Conservation (phyloP, 2,329 filamentous ascomycete species). For the Arachnopeziza araneosa region DNA sequence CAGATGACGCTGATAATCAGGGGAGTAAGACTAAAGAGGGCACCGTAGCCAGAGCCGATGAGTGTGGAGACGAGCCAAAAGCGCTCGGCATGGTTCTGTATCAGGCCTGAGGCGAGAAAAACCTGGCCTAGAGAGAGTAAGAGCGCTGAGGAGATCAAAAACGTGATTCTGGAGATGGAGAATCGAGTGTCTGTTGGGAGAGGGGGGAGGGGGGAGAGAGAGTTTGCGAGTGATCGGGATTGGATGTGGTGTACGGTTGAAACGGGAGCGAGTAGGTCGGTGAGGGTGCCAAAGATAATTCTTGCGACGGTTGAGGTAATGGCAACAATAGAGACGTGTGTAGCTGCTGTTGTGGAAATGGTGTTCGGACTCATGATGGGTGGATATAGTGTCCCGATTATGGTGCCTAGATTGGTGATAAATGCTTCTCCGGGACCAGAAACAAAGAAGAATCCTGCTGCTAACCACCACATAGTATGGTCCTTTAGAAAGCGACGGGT, state of each 20-base stretch:
- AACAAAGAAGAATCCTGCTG: conserved; percentile 84
- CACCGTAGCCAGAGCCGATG: conserved; percentile 88
- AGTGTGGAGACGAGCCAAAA: conserved; percentile 84
- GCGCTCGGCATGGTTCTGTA: conserved; percentile 68
- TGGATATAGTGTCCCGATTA: conserved; percentile 78
- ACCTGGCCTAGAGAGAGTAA: conserved; percentile 72
- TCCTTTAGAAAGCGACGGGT: conserved; percentile 81
- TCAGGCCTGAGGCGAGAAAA: conserved; percentile 67
- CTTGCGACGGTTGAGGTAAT: conserved; percentile 86
- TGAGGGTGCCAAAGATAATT: conserved; percentile 81
- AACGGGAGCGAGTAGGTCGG: conserved; percentile 74
- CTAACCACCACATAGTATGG: conserved; percentile 93
- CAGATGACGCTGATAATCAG: conserved; percentile 96
- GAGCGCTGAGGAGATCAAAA: conserved; percentile 70
- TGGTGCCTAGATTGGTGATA: conserved; percentile 93
- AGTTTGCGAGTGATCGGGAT: conserved; percentile 20
- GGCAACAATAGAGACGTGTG: conserved; percentile 89
- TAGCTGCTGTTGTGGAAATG: conserved; percentile 58
- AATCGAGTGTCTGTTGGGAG: conserved; percentile 35
- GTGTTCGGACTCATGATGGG: conserved; percentile 42
- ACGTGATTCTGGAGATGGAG: conserved; percentile 69
- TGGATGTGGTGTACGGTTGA: conserved; percentile 31
- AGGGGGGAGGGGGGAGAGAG: conserved; percentile 34
- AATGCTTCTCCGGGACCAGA: conserved; percentile 85
- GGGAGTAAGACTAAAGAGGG: conserved; percentile 81